Base-by-base conservation (phyloP, 192 early-diverging fungal species). In the Geranomyces michiganensis region DNA sequence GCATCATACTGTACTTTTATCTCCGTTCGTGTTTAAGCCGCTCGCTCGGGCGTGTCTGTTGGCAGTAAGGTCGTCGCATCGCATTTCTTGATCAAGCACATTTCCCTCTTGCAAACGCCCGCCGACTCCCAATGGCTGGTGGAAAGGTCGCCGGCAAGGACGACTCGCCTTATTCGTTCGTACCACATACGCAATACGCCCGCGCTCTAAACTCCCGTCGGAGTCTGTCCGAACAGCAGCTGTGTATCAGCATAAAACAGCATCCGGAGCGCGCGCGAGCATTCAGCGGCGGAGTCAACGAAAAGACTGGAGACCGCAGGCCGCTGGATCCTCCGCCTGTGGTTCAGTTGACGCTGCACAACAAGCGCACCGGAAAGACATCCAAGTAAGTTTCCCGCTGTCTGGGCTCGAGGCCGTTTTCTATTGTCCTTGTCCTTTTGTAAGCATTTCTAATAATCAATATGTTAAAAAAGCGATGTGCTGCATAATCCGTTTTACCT, bases 401-500 rank as follows among this genome's bases (percentile, higher is more conserved):
- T 47, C 46, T 47, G 46, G 46, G 46, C 46, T 47, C 46, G 46
- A 10, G 12, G 46, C 46, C 55, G 24, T 62, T 33, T 62, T n/a
- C n/a, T n/a, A n/a, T n/a, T n/a, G n/a, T n/a, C n/a, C n/a, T n/a
- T n/a, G n/a, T n/a, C n/a, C n/a, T n/a, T n/a, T n/a, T n/a, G n/a
- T n/a, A n/a, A n/a, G n/a, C n/a, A n/a, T n/a, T n/a, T n/a, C n/a
- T n/a, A n/a, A n/a, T n/a, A n/a, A n/a, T n/a, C n/a, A n/a, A n/a
- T n/a, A n/a, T n/a, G n/a, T n/a, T n/a, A n/a, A 1, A 29, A 26
- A 6, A 70, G 68, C 0, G 68, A 70, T 46, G n/a, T 44, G 22
- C 44, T 70, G 43, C 56, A 70, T 41, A 70, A 70, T 26, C 68
- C 68, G 12, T 70, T 60, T 41, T 70, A 70, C 33, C 60, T 70